A percentile compares a stretch with the other conserved stretches of the same genome.
Evolutionary conservation across 78 protist species (phyloP).

Genomic region (Ministeria vibrans): DNA sequence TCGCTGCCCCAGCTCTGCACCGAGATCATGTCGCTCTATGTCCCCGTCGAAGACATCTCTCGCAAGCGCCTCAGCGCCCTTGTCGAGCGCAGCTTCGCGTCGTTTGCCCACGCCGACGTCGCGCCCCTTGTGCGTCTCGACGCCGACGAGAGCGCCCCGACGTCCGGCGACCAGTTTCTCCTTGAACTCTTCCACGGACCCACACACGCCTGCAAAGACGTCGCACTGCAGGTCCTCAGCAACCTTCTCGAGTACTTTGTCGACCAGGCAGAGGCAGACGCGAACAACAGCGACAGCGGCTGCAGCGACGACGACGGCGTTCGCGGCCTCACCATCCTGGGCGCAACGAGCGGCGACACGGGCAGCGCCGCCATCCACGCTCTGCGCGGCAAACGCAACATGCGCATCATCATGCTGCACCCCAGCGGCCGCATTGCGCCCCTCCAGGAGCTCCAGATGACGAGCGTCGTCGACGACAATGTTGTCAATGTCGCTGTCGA

Average conservation of each 20-base stretch:
- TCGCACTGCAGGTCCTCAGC: constrained; percentile 71
- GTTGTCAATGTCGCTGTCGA: constrained; percentile 42
- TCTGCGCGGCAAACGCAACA: constrained; percentile 33
- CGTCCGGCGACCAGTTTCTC: neutral
- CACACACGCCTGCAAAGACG: constrained; percentile 72
- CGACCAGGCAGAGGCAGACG: neutral
- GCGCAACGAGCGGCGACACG: constrained; percentile 79
- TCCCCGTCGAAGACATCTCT: neutral
- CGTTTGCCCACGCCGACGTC: neutral
- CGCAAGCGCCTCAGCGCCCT: neutral
- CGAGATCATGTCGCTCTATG: constrained; percentile 14
- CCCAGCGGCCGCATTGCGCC: constrained; percentile 51
- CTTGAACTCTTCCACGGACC: constrained; percentile 76
- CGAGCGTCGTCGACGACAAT: constrained; percentile 49
- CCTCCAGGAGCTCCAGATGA: constrained; percentile 54
- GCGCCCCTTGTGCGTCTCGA: neutral
- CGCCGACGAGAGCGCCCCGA: neutral
- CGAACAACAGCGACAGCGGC: neutral
- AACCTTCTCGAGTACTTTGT: constrained; percentile 46
- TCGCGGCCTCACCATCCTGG: constrained; percentile 48
- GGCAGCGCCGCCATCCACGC: constrained; percentile 71
- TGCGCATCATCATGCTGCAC: constrained; percentile 56
- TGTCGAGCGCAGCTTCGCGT: neutral
- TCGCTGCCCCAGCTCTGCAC: constrained; percentile 23
- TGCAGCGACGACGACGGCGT: neutral